Evolutionary conservation across 148 eudicot species (phyloP).

Genomic region (Suaeda aralocaspica): DNA sequence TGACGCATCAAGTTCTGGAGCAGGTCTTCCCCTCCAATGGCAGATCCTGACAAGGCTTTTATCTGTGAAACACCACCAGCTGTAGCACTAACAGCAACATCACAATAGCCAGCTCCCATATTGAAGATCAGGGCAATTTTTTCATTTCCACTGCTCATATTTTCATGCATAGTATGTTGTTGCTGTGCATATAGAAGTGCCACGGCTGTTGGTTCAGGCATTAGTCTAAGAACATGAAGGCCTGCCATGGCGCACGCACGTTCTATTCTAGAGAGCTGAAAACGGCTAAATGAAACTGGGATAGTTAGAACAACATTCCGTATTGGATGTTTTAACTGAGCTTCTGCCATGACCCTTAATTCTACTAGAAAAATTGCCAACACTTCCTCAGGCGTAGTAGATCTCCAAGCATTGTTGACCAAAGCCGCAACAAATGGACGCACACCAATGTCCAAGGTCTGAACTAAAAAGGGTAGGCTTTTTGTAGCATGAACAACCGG

Average conservation of each 20-base stretch:
- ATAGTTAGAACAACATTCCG: slow-evolving; percentile 61
- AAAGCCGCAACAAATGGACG: slow-evolving; percentile 81
- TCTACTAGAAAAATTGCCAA: slow-evolving; percentile 79
- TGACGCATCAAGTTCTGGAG: slow-evolving; percentile 64
- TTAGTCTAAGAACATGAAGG: slow-evolving; percentile 75
- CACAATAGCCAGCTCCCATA: slow-evolving; percentile 89
- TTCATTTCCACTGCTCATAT: slow-evolving; percentile 72
- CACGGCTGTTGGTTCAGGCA: slow-evolving; percentile 94
- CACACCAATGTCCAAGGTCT: slow-evolving; percentile 74
- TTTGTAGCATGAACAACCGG: slow-evolving; percentile 77
- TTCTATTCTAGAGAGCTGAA: slow-evolving; percentile 61
- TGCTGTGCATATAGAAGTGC: slow-evolving; percentile 81
- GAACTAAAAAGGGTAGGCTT: slow-evolving; percentile 73
- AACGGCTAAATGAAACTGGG: slow-evolving; percentile 82
- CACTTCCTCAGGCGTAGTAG: slow-evolving; percentile 87
- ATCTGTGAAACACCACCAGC: slow-evolving; percentile 91
- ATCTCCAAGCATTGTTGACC: slow-evolving; percentile 74
- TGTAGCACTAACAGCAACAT: slow-evolving; percentile 69
- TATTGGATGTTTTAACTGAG: slow-evolving; percentile 50
- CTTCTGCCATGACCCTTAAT: slow-evolving; percentile 65
- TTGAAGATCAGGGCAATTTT: slow-evolving; percentile 68
- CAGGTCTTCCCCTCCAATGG: slow-evolving; percentile 89
- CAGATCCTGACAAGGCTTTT: slow-evolving; percentile 54
- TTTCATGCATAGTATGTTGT: slow-evolving; percentile 50
- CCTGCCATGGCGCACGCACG: slow-evolving; percentile 95